Evolutionary conservation across 1,139 yeast genomes (phyloP).

Genomic region (Diutina pseudorugosa): DNA sequence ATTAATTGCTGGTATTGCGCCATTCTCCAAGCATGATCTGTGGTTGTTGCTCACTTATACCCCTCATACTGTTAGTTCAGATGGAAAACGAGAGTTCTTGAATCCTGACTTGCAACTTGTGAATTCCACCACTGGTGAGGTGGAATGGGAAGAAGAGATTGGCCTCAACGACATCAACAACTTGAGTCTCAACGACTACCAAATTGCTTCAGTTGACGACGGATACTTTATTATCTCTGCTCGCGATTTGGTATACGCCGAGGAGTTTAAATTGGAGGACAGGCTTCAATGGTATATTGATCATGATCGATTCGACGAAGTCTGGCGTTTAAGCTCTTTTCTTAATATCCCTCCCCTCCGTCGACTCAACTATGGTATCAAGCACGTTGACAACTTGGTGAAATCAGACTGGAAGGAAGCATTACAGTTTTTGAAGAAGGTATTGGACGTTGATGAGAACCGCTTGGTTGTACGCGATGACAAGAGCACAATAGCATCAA

Average conservation of each 20-base stretch:
- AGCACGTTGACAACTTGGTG: conserved; percentile 47
- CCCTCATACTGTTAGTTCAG: conserved; percentile 23
- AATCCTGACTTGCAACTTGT: conserved; percentile 65
- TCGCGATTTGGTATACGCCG: conserved; percentile 68
- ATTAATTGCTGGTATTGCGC: conserved; percentile 67
- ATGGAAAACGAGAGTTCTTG: conserved; percentile 18
- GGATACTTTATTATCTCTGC: conserved; percentile 64
- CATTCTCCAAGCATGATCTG: conserved; percentile 50
- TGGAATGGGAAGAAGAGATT: conserved; percentile 74
- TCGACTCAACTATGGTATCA: conserved; percentile 49
- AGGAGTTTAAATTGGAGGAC: conserved; percentile 56
- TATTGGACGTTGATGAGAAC: conserved; percentile 22
- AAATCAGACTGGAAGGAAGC: conserved; percentile 44
- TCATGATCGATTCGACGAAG: conserved; percentile 42
- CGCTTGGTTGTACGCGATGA: conserved; percentile 19
- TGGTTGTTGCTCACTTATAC: conserved; percentile 48
- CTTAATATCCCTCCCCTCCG: conserved; percentile 33
- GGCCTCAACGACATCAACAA: conserved; percentile 46
- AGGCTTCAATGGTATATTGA: conserved; percentile 62
- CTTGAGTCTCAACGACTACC: conserved; percentile 73
- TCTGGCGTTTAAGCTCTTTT: conserved; percentile 65
- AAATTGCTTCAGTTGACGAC: conserved; percentile 36
- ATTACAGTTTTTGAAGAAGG: conserved; percentile 31
- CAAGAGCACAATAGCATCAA: conserved; percentile 17
- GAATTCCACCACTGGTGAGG: conserved; percentile 56